These are phyloP conservation scores for Fusarium robinianum DNA, from an alignment of 2,329 filamentous ascomycete species.

Conservation along the genomic window DNA sequence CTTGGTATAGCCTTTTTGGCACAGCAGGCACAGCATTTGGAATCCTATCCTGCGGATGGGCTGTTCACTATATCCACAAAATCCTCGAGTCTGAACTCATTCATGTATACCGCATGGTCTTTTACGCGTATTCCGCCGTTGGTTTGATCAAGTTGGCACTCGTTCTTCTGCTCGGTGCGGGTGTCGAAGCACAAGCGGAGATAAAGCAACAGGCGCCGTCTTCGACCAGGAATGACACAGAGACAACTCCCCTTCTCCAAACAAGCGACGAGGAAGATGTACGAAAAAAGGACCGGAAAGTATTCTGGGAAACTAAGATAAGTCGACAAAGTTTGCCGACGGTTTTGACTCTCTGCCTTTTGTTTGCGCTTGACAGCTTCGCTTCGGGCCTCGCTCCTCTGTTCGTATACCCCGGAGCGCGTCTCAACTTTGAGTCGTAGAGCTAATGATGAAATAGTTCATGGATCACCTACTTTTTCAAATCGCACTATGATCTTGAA, in stretches of 20 bases:
- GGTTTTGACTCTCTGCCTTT: constrained; percentile 64
- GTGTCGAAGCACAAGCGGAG: constrained; percentile 46
- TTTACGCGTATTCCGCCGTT: constrained; percentile 46
- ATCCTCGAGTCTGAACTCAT: constrained; percentile 49
- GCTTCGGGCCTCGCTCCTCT: constrained; percentile 71
- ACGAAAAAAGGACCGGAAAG: neutral
- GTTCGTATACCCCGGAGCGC: constrained; percentile 45
- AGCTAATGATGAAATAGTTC: constrained; percentile 49
- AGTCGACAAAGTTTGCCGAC: constrained; percentile 58
- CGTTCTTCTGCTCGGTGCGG: constrained; percentile 52
- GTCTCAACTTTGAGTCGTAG: fast-evolving
- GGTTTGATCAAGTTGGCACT: constrained; percentile 62
- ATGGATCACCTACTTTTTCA: constrained; percentile 63
- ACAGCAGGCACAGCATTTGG: constrained; percentile 65
- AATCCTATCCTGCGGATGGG: constrained; percentile 62
- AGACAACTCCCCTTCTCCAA: constrained; percentile 37
- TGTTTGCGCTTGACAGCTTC: constrained; percentile 72
- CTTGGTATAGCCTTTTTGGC: constrained; percentile 65
- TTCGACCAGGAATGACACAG: constrained; percentile 3
- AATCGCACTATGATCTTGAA: constrained; percentile 51
- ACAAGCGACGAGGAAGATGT: neutral
- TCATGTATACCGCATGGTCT: constrained; percentile 59
- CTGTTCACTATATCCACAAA: constrained; percentile 54
- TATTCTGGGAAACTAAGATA: constrained; percentile 51
- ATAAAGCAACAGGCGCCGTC: neutral